phyloP scores from a whole-genome alignment of 83 land plant genomes.

The Isoetes engelmannii region DNA sequence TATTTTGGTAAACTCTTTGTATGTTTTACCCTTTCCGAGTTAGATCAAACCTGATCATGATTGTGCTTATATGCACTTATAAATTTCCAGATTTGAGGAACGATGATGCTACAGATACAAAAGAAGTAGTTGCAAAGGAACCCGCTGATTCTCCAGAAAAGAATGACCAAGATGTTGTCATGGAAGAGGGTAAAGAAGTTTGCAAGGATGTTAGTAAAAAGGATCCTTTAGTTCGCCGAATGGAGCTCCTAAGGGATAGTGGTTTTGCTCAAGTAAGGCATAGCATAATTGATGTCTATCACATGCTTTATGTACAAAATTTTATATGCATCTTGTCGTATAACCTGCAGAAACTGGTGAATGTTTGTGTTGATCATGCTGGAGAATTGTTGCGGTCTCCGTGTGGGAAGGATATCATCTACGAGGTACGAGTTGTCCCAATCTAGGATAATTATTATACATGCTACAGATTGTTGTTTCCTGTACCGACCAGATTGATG shows the following conservation, averaged over 20 bases:
- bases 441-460: no score
- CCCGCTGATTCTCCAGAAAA: slow-evolving; percentile 2
- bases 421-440: slow-evolving; percentile 40
- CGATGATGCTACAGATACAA: background rate
- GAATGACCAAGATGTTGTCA: slow-evolving; percentile 9
- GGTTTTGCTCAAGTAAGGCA: slow-evolving; percentile 76
- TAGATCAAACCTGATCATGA: background rate
- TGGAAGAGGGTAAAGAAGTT: slow-evolving; percentile 21
- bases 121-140: background rate
- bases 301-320: background rate
- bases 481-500: no score
- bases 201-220: slow-evolving; percentile 56
- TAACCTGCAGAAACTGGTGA: slow-evolving; percentile 44
- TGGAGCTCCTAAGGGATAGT: slow-evolving; percentile 55
- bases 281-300: background rate
- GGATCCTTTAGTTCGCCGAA: slow-evolving; percentile 66
- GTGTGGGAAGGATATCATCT: slow-evolving; percentile 54
- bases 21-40: slow-evolving; percentile 5
- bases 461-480: no score
- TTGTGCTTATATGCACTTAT: background rate
- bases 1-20: background rate
- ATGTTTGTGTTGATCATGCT: slow-evolving; percentile 40
- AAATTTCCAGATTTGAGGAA: background rate
- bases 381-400: slow-evolving; percentile 53
- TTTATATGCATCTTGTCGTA: slow-evolving; percentile 9